These are phyloP conservation scores for Coffea humblotiana DNA, from an alignment of 305 asterid species.

Conservation along the genomic window DNA sequence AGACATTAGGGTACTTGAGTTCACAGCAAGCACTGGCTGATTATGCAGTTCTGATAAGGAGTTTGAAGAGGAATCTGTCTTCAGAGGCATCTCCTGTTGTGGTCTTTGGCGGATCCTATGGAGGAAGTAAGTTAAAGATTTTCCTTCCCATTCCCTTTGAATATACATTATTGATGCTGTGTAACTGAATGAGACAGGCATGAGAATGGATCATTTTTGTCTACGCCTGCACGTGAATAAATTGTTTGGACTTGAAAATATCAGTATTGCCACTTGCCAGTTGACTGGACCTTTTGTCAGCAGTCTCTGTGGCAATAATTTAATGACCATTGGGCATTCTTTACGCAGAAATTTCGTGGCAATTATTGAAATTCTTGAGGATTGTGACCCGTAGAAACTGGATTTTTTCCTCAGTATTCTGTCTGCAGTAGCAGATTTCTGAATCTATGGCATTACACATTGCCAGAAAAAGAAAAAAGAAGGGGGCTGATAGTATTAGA, in stretches of 20 bases:
- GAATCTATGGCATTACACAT: background rate
- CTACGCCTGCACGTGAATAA: background rate
- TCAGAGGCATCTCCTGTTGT: slow-evolving; percentile 80
- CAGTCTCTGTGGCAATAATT: slow-evolving; percentile 1
- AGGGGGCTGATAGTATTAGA: too few species aligned
- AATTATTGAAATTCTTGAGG: background rate
- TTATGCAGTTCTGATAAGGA: slow-evolving; percentile 58
- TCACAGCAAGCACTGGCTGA: slow-evolving; percentile 84
- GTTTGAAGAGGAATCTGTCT: slow-evolving; percentile 65
- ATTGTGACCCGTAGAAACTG: too few species aligned
- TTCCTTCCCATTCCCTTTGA: background rate
- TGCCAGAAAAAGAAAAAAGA: background rate
- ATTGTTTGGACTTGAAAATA: background rate
- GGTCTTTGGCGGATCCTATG: slow-evolving; percentile 87
- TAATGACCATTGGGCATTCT: background rate
- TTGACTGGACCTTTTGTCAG: background rate
- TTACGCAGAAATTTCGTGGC: too few species aligned
- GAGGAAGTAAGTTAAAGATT: slow-evolving; percentile 61
- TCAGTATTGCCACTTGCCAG: background rate
- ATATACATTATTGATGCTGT: background rate
- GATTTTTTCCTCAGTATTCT: background rate
- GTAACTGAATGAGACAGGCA: slow-evolving; percentile 11
- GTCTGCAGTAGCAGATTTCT: background rate
- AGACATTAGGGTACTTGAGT: slow-evolving; percentile 62
- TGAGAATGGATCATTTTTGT: slow-evolving; percentile 4